Base-by-base conservation (phyloP, 169 alveolate species). In the Plasmodium adleri region DNA sequence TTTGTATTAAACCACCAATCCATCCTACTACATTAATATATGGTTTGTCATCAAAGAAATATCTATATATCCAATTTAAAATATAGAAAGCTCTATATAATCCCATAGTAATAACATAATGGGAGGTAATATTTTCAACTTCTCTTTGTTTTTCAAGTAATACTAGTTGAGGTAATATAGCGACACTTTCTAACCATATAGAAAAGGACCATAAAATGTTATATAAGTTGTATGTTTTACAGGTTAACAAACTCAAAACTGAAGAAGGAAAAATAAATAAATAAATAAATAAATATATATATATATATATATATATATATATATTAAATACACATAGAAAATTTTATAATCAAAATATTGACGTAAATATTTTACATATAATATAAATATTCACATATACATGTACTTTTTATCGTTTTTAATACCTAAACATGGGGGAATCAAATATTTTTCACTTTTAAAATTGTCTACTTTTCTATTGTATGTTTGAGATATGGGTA, bases 151-250 rank as follows among this genome's bases (percentile, higher is more conserved):
- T 97, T 85, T 98, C 97, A 63, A 98, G 93, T 92, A 98, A 96
- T 10, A 96, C 93, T 54, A 98, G 93, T 93, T 98, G 99, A 15
- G 99, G 99, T 39, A 98, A 86, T 78, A 98, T 97, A 49, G 99
- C 99, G 0, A 98, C 98, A 54, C 98, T 92, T 95, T 98, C 99
- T 52, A 98, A 96, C 99, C 99, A 98, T 32, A 98, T 95, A 70
- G 99, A 96, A 87, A 95, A 97, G 52, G 99, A 95, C 99, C 99
- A 98, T 8, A 95, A 58, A 49, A 98, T 87, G 70, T 97, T 99
- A 86, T 96, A 88, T 15, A 92, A 32, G 13, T 74, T 70, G 66
- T 90, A 94, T 1, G 91, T 87, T 58, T 58, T 66, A 39, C 95
- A 86, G 8, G 96, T 94, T 67, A 94, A 26, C 0, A 94, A 67